Evolutionary conservation across 352 stramenopile genomes (phyloP), one percentile per base, ranked within the genome.

Genomic region (Pythium biforme): DNA sequence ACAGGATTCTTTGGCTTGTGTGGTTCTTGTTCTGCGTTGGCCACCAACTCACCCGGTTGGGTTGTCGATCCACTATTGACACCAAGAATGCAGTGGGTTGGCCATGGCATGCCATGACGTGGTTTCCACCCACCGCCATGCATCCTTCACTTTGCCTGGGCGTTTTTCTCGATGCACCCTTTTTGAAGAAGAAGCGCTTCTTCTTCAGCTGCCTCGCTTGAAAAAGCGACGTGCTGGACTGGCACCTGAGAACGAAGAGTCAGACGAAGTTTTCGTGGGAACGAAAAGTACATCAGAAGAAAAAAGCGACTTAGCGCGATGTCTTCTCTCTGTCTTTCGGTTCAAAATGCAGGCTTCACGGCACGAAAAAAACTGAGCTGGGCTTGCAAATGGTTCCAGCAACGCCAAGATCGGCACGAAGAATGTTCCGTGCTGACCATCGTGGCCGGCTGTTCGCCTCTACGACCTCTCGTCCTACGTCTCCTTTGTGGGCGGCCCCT

Each of bases 401-500:
- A 5, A 4, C 33, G 10, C 19, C 48, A 43, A n/a, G 29, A 40
- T 55, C 27, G n/a, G 19, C 29, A 41, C 29, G 29, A 22, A 55
- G 48, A 55, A 55, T 34, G 33, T 55, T 55, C 27, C 33, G 27
- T 26, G 20, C 47, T 40, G 47, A 17, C 47, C 47, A 19, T 51
- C 45, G 12, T 34, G 15, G 23, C 17, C 25, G 25, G 15, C 22
- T 25, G 19, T 10, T 29, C 20, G 57, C 47, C 17, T 55, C 33
- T 59, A 67, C 43, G 50, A 12, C 23, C 31, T 43, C 55, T 69
- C 55, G 43, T 51, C 46, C 23, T 45, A 15, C 2, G 27, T 48
- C 23, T 67, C 68, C 26, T 68, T 68, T 5, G 46, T 52, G 0
- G 65, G 59, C 41, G 65, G 65, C 15, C 31, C 26, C 8, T 59